Evolutionary conservation across 2,329 filamentous ascomycete genomes (phyloP), one percentile per base, ranked within the genome.

Genomic region (Botryotinia globosa): DNA sequence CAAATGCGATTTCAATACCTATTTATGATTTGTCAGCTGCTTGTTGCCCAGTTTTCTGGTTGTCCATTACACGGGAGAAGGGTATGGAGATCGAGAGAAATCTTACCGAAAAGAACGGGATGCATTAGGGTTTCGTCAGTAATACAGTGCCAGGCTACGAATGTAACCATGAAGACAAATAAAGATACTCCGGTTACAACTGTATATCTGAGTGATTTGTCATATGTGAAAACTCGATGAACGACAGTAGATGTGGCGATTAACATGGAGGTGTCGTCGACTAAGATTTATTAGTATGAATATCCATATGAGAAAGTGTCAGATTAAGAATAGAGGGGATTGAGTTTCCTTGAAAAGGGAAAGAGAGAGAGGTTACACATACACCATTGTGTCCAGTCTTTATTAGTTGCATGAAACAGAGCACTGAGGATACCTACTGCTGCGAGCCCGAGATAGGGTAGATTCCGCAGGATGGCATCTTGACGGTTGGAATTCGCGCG

Each of bases 201-300:
- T 51, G 86, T 0, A 92, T 92, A 61, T 39, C 39, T 64, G 71
- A 74, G 72, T 74, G 84, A 80, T 42, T 85, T 83, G 61, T 84
- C 81, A 51, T 83, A 81, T 20, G 84, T 85, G 72, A 84, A 82
- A 7, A 85, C 80, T 66, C 85, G 84, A 65, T 87, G 85, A 8
- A 89, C 81, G 71, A 89, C 82, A 0, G 86, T 82, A 74, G 85
- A 86, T 34, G 83, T 84, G 7, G 88, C 83, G 20, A 86, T 80
- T 44, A 89, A 83, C 87, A 90, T 90, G 71, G 86, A 85, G n/a
- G 89, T 80, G 76, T 90, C 87, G 75, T 89, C 88, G 74, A 83
- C 84, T 79, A 22, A 18, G 37, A 5, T 67, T 42, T 51, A 56
- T 84, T 82, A 79, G 85, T 82, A 25, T 51, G 22, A n/a, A 32